Evolutionary conservation across 805 yeast genomes (phyloP).

Genomic region (Myxozyma monticola): DNA sequence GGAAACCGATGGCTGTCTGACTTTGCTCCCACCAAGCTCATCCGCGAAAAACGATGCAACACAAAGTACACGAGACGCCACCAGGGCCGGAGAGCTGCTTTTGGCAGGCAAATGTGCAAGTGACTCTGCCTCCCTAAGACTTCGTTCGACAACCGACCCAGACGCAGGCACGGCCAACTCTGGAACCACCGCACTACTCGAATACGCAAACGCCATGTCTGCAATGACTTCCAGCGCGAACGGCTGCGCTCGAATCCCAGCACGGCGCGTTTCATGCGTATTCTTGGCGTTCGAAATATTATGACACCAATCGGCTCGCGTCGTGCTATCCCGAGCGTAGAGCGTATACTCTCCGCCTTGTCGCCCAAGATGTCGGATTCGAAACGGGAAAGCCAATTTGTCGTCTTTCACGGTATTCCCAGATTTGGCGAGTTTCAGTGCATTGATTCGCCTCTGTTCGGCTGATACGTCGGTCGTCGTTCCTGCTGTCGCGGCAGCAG

Average conservation of each 20-base stretch:
- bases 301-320: conserved; percentile 59
- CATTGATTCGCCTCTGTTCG: conserved; percentile 28
- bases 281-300: conserved; percentile 51
- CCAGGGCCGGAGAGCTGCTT: conserved; percentile 34
- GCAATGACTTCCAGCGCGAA: conserved; percentile 55
- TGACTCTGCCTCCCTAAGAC: conserved; percentile 34
- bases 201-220: conserved; percentile 65
- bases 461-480: no score
- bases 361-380: conserved; percentile 40
- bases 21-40: conserved; percentile 42
- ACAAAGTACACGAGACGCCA: conserved; percentile 43
- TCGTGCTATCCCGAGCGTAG: conserved; percentile 40
- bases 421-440: no score
- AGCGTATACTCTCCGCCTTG: conserved; percentile 37
- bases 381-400: conserved; percentile 38
- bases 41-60: conserved; percentile 49
- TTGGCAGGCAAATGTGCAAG: conserved; percentile 1
- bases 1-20: conserved; percentile 29
- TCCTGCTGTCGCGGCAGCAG: conserved; percentile 16
- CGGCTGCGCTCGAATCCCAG: conserved; percentile 50
- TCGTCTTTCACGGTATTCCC: no score
- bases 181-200: conserved; percentile 48
- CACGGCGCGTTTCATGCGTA: conserved; percentile 39
- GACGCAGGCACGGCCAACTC: conserved; percentile 37
- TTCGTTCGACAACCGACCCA: conserved; percentile 42